A percentile compares a stretch with the other conserved stretches of the same genome.
Evolutionary conservation across 306 rosid genomes (phyloP).

Genomic region (Quercus aquifolioides): DNA sequence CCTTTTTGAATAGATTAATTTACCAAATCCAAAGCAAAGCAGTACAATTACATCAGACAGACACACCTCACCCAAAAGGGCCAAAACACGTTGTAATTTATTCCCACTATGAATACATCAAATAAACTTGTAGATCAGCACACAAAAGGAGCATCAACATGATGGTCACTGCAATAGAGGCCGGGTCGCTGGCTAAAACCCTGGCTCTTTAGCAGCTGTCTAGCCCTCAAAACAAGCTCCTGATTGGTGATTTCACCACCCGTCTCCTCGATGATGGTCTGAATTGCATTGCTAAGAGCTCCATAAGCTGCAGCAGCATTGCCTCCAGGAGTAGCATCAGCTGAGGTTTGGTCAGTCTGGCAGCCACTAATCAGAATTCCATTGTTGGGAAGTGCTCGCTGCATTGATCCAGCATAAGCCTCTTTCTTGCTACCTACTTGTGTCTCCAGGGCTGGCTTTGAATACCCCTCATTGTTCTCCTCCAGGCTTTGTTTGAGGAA

Average conservation of each 20-base stretch:
- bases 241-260: constrained; percentile 49
- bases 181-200: constrained; percentile 82
- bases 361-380: constrained; percentile 82
- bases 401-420: constrained; percentile 55
- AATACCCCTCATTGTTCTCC: constrained; percentile 58
- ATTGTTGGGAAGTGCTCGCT: constrained; percentile 22
- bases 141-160: constrained; percentile 47
- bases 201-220: constrained; percentile 49
- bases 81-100: neutral
- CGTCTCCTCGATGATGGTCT: constrained; percentile 40
- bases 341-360: constrained; percentile 75
- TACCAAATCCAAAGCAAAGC: constrained; percentile 15
- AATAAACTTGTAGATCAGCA: constrained; percentile 15
- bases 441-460: constrained; percentile 65
- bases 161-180: constrained; percentile 61
- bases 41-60: neutral
- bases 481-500: constrained; percentile 48
- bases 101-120: neutral
- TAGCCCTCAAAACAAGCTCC: constrained; percentile 53
- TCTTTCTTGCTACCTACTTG: constrained; percentile 46
- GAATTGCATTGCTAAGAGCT: constrained; percentile 75
- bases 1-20: constrained; percentile 12
- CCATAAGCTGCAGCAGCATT: constrained; percentile 52
- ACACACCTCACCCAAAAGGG: neutral
- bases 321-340: constrained; percentile 69